Percentiles rank a stretch among this genome's conserved stretches.
Evolutionary conservation across 306 rosid genomes (phyloP).

Genomic region (Begonia masoniana): DNA sequence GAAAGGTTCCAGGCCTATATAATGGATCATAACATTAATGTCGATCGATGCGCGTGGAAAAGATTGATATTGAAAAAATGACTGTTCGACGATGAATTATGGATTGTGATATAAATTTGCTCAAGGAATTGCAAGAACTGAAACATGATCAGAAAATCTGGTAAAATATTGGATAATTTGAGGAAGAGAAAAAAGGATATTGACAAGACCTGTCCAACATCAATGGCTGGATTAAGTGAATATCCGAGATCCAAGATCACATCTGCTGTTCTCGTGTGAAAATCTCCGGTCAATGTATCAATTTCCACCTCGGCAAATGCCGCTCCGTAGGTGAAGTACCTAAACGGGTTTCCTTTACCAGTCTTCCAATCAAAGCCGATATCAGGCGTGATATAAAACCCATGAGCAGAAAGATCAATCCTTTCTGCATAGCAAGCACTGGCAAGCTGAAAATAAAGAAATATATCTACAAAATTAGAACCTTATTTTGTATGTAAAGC

Average conservation of each 20-base stretch:
- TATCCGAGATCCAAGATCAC: constrained; percentile 75
- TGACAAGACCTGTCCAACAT: constrained; percentile 68
- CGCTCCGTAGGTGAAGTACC: constrained; percentile 88
- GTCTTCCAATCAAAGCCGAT: constrained; percentile 75
- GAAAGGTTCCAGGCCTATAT: no score
- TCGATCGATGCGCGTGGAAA: no score
- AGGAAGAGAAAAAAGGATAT: constrained; percentile 1
- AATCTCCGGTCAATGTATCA: constrained; percentile 91
- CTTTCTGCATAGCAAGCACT: constrained; percentile 66
- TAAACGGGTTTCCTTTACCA: constrained; percentile 71
- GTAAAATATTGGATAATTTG: neutral
- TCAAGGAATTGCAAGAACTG: no score
- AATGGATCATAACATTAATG: no score
- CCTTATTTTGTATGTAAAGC: neutral
- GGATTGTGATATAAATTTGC: no score
- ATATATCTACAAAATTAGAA: neutral
- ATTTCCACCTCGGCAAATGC: constrained; percentile 95
- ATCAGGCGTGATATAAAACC: constrained; percentile 76
- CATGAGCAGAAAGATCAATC: constrained; percentile 95
- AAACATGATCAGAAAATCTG: no score
- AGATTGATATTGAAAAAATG: no score
- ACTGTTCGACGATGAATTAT: no score
- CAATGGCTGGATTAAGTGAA: constrained; percentile 90
- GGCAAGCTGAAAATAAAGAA: constrained; percentile 49
- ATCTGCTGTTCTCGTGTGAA: constrained; percentile 67